Base-by-base conservation (phyloP, 208 protist genomes). In the Entamoeba nuttalli region DNA sequence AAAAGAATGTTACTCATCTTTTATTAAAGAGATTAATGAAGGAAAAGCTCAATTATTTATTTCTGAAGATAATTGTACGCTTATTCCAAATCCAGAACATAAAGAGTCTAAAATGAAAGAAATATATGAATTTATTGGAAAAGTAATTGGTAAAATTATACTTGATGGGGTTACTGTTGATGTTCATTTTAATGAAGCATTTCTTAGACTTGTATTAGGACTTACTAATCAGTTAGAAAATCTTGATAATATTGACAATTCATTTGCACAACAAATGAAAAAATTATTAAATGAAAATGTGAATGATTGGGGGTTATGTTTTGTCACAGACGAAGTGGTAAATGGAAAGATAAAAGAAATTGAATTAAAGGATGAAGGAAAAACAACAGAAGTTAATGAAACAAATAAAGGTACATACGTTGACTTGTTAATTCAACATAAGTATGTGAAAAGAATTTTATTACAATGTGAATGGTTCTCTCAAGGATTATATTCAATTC, bases 341-440 rank as follows among this genome's bases (percentile, higher is more conserved):
- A 69, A 69, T 52, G 93, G 93, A 55, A 2, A 94, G 9, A 2
- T 35, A 35, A 94, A 19, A 7, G 14, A 51, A 35, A 25, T 94
- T 9, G 41, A 48, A 21, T 94, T 94, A 25, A 97, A 97, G 50
- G 94, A 94, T 3, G 94, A 95, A 51, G 98, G 98, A 30, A 71
- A 52, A 15, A 93, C 98, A 35, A 97, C 98, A 7, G 51, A 69
- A 3, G 95, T 98, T 2, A 97, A 95, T 11, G 96, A 97, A 73
- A 57, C 97, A 51, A 98, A 98, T 95, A 62, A 95, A 52, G 44
- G 19, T 48, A 97, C 98, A 69, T 98, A 98, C 94, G 96, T 98
- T 7, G 48, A 97, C 55, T 52, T 97, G 7, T 97, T 97, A 48
- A 95, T 97, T 9, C 53, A 98, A 30, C 97, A 97, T 52, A 51